Evolutionary conservation across 179 eudicot species (phyloP).

Genomic region (Nepenthes alata): DNA sequence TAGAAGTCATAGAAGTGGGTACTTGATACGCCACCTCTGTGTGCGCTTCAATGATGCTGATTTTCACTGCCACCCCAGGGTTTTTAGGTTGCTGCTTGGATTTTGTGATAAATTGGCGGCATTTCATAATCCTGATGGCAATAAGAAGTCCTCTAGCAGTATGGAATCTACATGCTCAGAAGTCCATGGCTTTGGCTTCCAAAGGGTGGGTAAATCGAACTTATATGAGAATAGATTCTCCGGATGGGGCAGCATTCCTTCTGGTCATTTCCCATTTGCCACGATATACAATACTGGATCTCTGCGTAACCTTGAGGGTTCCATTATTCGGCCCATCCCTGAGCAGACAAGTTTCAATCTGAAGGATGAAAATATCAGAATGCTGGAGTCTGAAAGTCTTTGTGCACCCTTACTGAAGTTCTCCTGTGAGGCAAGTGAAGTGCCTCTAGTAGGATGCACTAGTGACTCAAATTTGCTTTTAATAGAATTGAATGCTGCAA

Average conservation of each 20-base stretch:
- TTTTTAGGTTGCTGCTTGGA: slow-evolving; percentile 37
- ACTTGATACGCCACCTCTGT: slow-evolving; percentile 18
- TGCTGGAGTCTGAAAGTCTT: slow-evolving; percentile 12
- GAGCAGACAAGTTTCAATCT: slow-evolving; percentile 30
- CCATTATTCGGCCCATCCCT: slow-evolving; percentile 23
- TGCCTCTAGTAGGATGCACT: slow-evolving; percentile 8
- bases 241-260: slow-evolving; percentile 36
- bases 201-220: slow-evolving; percentile 52
- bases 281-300: slow-evolving; percentile 30
- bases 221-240: slow-evolving; percentile 28
- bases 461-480: slow-evolving; percentile 11
- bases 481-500: slow-evolving; percentile 31
- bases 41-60: slow-evolving; percentile 38
- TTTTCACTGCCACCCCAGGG: slow-evolving; percentile 65
- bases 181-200: slow-evolving; percentile 19
- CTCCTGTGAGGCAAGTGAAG: slow-evolving; percentile 12
- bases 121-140: slow-evolving; percentile 12
- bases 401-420: slow-evolving; percentile 7
- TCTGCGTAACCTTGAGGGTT: slow-evolving; percentile 27
- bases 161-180: slow-evolving; percentile 20
- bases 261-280: slow-evolving; percentile 53
- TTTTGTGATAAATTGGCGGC: slow-evolving; percentile 39
- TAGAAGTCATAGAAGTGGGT: slow-evolving; percentile 19
- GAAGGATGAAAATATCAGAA: slow-evolving; percentile 19
- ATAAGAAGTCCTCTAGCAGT: slow-evolving; percentile 15